Conservation (phyloP, 306 rosid genomes). For the Trifolium repens region DNA sequence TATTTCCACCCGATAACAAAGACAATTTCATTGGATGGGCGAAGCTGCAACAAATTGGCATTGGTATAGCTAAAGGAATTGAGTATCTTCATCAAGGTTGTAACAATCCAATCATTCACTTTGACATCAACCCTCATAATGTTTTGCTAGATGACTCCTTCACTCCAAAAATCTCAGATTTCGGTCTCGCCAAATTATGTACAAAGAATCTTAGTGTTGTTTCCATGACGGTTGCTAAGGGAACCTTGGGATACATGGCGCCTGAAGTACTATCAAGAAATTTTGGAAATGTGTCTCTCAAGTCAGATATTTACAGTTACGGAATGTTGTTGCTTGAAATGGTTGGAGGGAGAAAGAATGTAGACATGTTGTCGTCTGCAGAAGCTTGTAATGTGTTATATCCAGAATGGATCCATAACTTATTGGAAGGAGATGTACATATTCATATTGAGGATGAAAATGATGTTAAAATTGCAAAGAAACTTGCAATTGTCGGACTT, state of each 20-base stretch:
- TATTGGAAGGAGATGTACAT: neutral
- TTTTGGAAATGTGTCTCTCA: neutral
- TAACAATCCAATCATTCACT: neutral
- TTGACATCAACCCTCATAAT: neutral
- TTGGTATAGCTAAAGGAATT: neutral
- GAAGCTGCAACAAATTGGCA: neutral
- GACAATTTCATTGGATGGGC: neutral
- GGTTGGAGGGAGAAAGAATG: neutral
- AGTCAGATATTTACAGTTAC: neutral
- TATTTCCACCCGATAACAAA: neutral
- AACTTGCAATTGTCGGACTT: neutral
- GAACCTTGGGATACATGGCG: neutral
- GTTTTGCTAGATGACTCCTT: neutral
- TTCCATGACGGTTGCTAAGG: neutral
- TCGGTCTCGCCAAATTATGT: neutral
- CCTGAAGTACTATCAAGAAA: neutral
- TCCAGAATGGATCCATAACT: neutral
- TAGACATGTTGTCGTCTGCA: no score
- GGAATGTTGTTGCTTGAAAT: neutral
- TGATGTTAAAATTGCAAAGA: neutral
- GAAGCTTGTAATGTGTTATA: neutral
- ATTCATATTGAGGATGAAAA: neutral
- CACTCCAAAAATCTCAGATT: neutral
- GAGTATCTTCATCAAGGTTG: neutral
- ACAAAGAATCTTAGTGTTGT: neutral